Conservation (phyloP, 345 rosid species). For the Eucalyptus guilfoylei region DNA sequence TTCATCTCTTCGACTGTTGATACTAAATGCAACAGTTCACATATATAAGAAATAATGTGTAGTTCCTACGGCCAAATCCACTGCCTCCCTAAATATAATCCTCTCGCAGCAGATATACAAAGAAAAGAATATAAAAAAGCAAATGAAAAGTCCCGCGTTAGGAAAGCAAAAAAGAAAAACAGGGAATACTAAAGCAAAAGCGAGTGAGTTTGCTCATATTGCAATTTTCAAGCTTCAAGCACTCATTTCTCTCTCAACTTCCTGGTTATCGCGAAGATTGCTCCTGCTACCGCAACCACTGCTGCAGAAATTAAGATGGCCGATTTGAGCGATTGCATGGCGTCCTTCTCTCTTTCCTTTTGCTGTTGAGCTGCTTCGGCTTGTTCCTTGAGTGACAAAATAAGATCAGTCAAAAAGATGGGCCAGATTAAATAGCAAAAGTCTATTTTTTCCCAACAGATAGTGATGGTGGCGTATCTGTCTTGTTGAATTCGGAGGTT, state of each 20-base stretch:
- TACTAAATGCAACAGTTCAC: background rate
- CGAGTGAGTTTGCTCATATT: background rate
- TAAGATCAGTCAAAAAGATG: background rate
- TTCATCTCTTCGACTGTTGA: background rate
- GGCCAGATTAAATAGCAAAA: background rate
- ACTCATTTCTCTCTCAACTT: constrained; percentile 38
- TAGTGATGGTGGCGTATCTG: background rate
- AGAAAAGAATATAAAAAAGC: background rate
- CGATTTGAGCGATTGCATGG: constrained; percentile 19
- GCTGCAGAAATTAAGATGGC: constrained; percentile 32
- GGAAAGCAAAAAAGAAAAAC: background rate
- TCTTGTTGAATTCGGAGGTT: background rate
- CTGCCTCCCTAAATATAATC: background rate
- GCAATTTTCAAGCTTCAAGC: background rate
- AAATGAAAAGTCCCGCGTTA: background rate
- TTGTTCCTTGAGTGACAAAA: background rate
- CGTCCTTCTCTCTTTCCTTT: background rate
- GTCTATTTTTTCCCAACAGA: background rate
- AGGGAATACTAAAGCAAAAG: background rate
- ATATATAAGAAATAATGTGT: background rate
- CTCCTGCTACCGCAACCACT: constrained; percentile 29
- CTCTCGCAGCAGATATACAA: background rate
- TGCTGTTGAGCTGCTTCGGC: background rate
- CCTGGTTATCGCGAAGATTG: constrained; percentile 29
- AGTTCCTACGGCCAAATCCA: background rate